phyloP scores from a whole-genome alignment of 2,329 filamentous ascomycete genomes.

The Ceratocystis albifundus region DNA sequence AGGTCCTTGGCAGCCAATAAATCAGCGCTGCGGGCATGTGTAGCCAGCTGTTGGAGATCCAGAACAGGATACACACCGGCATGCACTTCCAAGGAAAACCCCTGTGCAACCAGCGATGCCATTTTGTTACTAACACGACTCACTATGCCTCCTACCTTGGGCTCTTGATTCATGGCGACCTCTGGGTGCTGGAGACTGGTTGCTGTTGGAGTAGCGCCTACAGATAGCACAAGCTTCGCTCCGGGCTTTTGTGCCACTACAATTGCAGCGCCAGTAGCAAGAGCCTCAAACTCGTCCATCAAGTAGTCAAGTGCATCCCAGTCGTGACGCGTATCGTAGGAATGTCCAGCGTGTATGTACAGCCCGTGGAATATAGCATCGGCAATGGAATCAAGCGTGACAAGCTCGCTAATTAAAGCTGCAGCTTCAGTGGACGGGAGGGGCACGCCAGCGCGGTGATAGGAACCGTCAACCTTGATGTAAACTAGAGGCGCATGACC shows the following conservation, averaged over 20 bases:
- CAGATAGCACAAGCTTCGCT: slow-evolving; percentile 46
- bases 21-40: slow-evolving; percentile 42
- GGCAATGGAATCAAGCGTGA: slow-evolving; percentile 35
- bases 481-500: slow-evolving; percentile 46
- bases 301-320: slow-evolving; percentile 47
- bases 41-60: slow-evolving; percentile 69
- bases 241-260: slow-evolving; percentile 3
- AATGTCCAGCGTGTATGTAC: slow-evolving; percentile 64
- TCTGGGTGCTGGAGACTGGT: slow-evolving; percentile 50
- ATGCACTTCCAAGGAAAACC: slow-evolving; percentile 50
- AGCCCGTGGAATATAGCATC: slow-evolving; percentile 45
- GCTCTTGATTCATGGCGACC: slow-evolving; percentile 23
- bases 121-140: slow-evolving; percentile 27
- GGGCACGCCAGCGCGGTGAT: slow-evolving; percentile 55
- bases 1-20: slow-evolving; percentile 45
- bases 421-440: slow-evolving; percentile 38
- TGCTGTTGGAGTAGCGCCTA: slow-evolving; percentile 67
- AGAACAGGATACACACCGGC: slow-evolving; percentile 66
- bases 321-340: slow-evolving; percentile 49
- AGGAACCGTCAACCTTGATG: slow-evolving; percentile 65
- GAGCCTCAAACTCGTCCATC: slow-evolving; percentile 44
- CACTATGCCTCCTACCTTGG: slow-evolving; percentile 29
- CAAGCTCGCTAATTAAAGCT: slow-evolving; percentile 36
- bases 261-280: slow-evolving; percentile 25
- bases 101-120: slow-evolving; percentile 30